phyloP scores from a whole-genome alignment of 345 rosid species.

The Euclidium syriacum region DNA sequence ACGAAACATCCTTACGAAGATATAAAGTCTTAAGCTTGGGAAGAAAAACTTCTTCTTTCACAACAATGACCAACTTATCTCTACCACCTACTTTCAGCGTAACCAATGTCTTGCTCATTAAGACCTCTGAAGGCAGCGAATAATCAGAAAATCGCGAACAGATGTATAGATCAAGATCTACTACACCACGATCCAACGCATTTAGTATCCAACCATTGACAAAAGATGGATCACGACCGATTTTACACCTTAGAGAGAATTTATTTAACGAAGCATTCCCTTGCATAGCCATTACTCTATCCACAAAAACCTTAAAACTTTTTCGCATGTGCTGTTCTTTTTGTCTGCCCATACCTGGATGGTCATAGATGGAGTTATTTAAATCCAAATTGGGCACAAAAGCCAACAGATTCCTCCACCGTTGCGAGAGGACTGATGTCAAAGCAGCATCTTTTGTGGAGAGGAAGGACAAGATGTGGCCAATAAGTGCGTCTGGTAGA shows the following conservation, averaged over 20 bases:
- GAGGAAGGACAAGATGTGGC: neutral
- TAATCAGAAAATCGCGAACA: neutral
- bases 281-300: constrained; percentile 12
- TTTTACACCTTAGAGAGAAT: constrained; percentile 9
- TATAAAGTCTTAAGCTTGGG: constrained; percentile 13
- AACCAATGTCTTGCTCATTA: constrained; percentile 15
- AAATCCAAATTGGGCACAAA: neutral
- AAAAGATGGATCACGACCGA: constrained; percentile 1
- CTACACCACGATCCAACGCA: constrained; percentile 16
- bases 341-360: neutral
- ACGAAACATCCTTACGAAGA: neutral
- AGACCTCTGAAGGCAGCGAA: constrained; percentile 1
- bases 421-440: too few relatives aligned
- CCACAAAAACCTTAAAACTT: constrained; percentile 13
- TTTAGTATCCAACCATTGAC: constrained; percentile 16
- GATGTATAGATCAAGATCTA: neutral
- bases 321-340: neutral
- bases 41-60: neutral
- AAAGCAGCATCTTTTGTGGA: neutral
- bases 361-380: neutral
- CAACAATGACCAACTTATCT: neutral
- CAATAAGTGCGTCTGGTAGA: too few relatives aligned
- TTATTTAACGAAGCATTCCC: constrained; percentile 14
- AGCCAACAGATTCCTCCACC: too few relatives aligned
- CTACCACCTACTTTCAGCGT: constrained; percentile 7